These are phyloP conservation scores for Arthroderma sp. DNA, from an alignment of 2,329 filamentous ascomycete genomes.

Conservation along the genomic window DNA sequence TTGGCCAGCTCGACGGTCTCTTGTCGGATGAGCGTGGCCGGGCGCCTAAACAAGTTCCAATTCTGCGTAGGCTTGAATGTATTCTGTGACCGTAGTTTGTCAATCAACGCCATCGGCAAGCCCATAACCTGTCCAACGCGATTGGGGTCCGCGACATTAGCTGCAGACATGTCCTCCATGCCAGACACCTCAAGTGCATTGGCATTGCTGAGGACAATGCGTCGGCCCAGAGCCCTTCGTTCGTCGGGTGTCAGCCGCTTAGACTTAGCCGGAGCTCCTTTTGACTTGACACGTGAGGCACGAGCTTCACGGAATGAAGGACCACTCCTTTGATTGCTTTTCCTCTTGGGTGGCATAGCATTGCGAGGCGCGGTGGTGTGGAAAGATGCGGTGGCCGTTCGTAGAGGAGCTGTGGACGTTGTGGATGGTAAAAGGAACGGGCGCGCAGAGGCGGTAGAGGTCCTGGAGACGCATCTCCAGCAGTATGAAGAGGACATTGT, in stretches of 20 bases:
- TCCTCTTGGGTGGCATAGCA: slow-evolving; percentile 36
- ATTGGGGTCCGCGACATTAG: slow-evolving; percentile 41
- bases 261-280: slow-evolving; percentile 26
- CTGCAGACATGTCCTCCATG: slow-evolving; percentile 46
- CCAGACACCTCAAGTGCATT: slow-evolving; percentile 71
- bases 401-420: slow-evolving; percentile 28
- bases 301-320: slow-evolving; percentile 27
- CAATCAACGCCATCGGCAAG: slow-evolving; percentile 56
- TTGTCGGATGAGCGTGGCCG: slow-evolving; percentile 61
- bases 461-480: slow-evolving; percentile 42
- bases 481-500: slow-evolving; percentile 45
- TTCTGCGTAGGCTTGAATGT: slow-evolving; percentile 84
- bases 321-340: slow-evolving; percentile 10
- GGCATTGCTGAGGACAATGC: slow-evolving; percentile 83
- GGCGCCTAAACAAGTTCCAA: slow-evolving; percentile 75
- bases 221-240: slow-evolving; percentile 74
- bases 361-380: slow-evolving; percentile 31
- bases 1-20: slow-evolving; percentile 64
- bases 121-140: slow-evolving; percentile 55
- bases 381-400: slow-evolving; percentile 36
- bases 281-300: slow-evolving; percentile 34
- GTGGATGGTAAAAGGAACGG: slow-evolving; percentile 27
- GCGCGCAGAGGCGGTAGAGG: slow-evolving; percentile 22
- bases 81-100: slow-evolving; percentile 68
- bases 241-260: slow-evolving; percentile 57